Evolutionary conservation across 257 asterid genomes (phyloP).

Genomic region (Nicotiana attenuata): DNA sequence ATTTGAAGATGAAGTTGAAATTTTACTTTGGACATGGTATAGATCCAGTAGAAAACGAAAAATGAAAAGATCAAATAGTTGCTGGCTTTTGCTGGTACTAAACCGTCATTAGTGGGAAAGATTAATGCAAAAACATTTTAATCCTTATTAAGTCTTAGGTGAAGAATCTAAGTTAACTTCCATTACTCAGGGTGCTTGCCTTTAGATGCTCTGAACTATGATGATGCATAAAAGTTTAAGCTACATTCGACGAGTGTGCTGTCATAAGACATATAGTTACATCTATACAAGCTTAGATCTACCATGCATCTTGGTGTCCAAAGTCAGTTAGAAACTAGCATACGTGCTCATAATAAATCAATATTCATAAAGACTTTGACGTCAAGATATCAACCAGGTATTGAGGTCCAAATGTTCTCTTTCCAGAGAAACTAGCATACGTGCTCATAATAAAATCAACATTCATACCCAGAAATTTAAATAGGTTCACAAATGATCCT

Average conservation of each 20-base stretch:
- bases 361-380: neutral
- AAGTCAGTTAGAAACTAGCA: neutral
- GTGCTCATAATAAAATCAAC: neutral
- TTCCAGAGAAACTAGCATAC: neutral
- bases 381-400: neutral
- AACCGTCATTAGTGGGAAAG: neutral
- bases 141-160: neutral
- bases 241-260: neutral
- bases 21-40: neutral
- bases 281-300: neutral
- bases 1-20: neutral
- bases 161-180: neutral
- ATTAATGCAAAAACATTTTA: neutral
- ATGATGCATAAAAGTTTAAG: neutral
- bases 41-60: neutral
- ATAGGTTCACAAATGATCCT: neutral
- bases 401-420: neutral
- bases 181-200: neutral
- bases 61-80: neutral
- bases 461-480: constrained; percentile 1
- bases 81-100: neutral
- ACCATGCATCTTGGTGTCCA: neutral
- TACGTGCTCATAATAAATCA: neutral
- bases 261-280: neutral
- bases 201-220: neutral